phyloP scores from a whole-genome alignment of 495 filamentous ascomycete species.

The Hapsidospora chrysogenum region DNA sequence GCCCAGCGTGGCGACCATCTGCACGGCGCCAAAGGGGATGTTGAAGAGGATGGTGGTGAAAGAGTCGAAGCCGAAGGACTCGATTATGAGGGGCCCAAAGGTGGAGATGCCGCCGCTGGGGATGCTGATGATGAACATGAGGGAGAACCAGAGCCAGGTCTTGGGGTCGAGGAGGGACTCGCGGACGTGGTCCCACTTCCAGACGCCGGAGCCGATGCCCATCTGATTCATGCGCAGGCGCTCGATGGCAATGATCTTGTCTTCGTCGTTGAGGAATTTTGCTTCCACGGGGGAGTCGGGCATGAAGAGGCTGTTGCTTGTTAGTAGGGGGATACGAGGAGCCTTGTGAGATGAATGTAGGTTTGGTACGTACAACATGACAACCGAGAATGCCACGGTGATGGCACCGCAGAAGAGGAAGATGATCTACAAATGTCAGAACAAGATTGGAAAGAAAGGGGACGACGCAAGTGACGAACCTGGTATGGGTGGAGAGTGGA shows the following conservation, averaged over 20 bases:
- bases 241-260: conserved; percentile 24
- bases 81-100: conserved; percentile 43
- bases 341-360: too few relatives aligned
- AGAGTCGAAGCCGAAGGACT: conserved; percentile 40
- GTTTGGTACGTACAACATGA: conserved; percentile 17
- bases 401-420: conserved; percentile 37
- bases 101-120: conserved; percentile 45
- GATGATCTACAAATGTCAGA: conserved; percentile 32
- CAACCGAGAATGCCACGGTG: conserved; percentile 29
- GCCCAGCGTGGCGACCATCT: conserved; percentile 39
- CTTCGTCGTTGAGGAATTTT: conserved; percentile 36
- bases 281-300: conserved; percentile 39
- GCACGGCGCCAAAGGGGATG: conserved; percentile 45
- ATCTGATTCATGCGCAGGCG: conserved; percentile 48
- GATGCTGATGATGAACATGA: conserved; percentile 36
- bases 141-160: conserved; percentile 43
- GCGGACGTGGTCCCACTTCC: conserved; percentile 44
- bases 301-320: conserved; percentile 17
- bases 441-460: too few relatives aligned
- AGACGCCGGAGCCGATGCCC: conserved; percentile 37
- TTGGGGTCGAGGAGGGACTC: conserved; percentile 39
- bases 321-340: background rate
- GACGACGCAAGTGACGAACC: too few relatives aligned
- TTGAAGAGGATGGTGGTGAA: conserved; percentile 45
- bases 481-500: conserved; percentile 35